Conservation (phyloP, 768 basidiomycete species). For the Clathrus columnatus region DNA sequence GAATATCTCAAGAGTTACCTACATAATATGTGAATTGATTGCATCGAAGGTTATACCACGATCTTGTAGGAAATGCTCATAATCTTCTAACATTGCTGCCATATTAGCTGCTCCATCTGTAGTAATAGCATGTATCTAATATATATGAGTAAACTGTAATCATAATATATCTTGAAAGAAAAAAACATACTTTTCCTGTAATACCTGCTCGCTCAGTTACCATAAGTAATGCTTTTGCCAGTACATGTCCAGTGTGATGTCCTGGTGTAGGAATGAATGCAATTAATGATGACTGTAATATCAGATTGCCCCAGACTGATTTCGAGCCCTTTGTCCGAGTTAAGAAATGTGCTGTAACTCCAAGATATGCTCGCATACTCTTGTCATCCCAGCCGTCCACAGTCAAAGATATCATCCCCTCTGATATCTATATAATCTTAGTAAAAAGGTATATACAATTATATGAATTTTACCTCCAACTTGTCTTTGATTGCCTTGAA, state of each 20-base stretch:
- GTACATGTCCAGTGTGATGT: not conserved
- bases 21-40: not conserved
- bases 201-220: slow-evolving; percentile 1
- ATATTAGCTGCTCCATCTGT: not conserved
- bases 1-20: no score
- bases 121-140: no score
- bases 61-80: not conserved
- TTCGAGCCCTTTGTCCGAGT: not conserved
- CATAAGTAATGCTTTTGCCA: not conserved
- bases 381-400: slow-evolving; percentile 1
- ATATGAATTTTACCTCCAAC: slow-evolving; percentile 17
- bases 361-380: not conserved
- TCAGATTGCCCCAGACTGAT: not conserved
- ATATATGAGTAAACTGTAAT: no score
- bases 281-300: not conserved
- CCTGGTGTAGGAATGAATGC: not conserved
- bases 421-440: not conserved
- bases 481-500: slow-evolving; percentile 19
- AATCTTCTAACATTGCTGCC: not conserved
- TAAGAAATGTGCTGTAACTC: not conserved
- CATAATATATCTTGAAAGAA: no score
- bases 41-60: not conserved
- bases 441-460: not conserved
- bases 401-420: not conserved
- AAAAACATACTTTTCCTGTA: not conserved